Evolutionary conservation across 1,284 basidiomycete species (phyloP).

Genomic region (Microbotryum lychnidis-dioicae): DNA sequence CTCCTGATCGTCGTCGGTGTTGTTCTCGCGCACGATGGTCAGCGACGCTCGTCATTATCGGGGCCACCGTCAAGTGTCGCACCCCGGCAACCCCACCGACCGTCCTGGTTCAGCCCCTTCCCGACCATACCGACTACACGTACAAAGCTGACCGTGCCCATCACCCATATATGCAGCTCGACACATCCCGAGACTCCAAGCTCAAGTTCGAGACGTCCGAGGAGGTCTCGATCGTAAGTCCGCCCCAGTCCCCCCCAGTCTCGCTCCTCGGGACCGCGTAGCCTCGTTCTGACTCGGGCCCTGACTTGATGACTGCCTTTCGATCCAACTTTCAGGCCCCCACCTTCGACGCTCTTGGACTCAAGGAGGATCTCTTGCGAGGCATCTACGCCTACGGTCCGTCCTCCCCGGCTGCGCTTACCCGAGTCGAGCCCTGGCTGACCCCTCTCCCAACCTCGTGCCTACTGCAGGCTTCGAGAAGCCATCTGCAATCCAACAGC

Average conservation of each 20-base stretch:
- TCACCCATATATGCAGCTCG: conserved; percentile 13
- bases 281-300: background rate
- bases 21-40: too few species aligned
- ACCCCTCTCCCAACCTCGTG: background rate
- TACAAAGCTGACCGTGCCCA: background rate
- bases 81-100: too few species aligned
- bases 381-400: conserved; percentile 98
- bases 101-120: background rate
- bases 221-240: conserved; percentile 60
- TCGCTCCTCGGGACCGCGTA: background rate
- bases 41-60: too few species aligned
- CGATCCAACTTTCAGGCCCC: conserved; percentile 22
- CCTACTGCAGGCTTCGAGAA: conserved; percentile 80
- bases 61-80: too few species aligned
- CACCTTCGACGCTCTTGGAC: conserved; percentile 37
- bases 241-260: background rate
- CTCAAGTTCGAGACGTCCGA: conserved; percentile 97
- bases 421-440: background rate
- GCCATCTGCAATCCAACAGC: conserved; percentile 96
- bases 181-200: conserved; percentile 50
- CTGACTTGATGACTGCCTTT: background rate
- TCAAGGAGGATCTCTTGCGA: conserved; percentile 91
- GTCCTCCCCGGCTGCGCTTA: conserved; percentile 38
- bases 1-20: too few species aligned
- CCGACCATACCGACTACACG: background rate